Evolutionary conservation across 2,329 filamentous ascomycete genomes (phyloP).

Genomic region (Chaetomiaceae sp.): DNA sequence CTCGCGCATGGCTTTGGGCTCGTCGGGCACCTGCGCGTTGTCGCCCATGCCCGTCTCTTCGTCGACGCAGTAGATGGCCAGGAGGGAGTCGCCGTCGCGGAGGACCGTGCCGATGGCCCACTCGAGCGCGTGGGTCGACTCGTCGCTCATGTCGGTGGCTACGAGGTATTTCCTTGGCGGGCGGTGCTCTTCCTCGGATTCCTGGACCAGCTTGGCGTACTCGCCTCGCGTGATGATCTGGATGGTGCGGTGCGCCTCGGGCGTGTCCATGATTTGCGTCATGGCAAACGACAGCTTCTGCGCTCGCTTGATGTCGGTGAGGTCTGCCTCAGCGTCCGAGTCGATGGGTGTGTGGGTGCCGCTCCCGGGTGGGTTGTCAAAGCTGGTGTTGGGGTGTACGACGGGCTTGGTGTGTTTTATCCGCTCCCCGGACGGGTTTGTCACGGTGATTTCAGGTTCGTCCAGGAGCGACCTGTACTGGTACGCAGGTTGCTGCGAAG

Average conservation of each 20-base stretch:
- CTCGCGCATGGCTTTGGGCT: slow-evolving; percentile 69
- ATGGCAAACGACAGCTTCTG: slow-evolving; percentile 78
- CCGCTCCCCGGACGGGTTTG: slow-evolving; percentile 57
- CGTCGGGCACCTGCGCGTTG: slow-evolving; percentile 60
- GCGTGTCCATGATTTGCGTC: slow-evolving; percentile 72
- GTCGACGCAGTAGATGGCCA: slow-evolving; percentile 90
- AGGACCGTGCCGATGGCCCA: slow-evolving; percentile 97
- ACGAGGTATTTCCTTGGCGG: slow-evolving; percentile 86
- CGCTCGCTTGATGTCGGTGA: slow-evolving; percentile 79
- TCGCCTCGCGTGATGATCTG: slow-evolving; percentile 89
- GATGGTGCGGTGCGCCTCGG: slow-evolving; percentile 73
- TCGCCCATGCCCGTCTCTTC: slow-evolving; percentile 65
- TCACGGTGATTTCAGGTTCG: slow-evolving; percentile 63
- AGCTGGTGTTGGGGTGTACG: slow-evolving; percentile 80
- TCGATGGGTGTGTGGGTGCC: slow-evolving; percentile 57
- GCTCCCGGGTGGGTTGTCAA: slow-evolving; percentile 62
- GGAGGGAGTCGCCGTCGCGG: slow-evolving; percentile 86
- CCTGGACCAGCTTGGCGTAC: slow-evolving; percentile 67
- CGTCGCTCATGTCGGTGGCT: slow-evolving; percentile 91
- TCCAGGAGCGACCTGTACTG: slow-evolving; percentile 60
- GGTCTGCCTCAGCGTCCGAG: slow-evolving; percentile 80
- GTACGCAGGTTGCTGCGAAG: slow-evolving; percentile 45
- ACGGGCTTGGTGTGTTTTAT: slow-evolving; percentile 50
- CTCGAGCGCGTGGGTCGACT: slow-evolving; percentile 90
- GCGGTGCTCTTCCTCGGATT: slow-evolving; percentile 73